Percentiles rank a stretch among this genome's conserved stretches.
Conservation (phyloP, 2,329 filamentous ascomycete species). For the Hymenoscyphus scutula region DNA sequence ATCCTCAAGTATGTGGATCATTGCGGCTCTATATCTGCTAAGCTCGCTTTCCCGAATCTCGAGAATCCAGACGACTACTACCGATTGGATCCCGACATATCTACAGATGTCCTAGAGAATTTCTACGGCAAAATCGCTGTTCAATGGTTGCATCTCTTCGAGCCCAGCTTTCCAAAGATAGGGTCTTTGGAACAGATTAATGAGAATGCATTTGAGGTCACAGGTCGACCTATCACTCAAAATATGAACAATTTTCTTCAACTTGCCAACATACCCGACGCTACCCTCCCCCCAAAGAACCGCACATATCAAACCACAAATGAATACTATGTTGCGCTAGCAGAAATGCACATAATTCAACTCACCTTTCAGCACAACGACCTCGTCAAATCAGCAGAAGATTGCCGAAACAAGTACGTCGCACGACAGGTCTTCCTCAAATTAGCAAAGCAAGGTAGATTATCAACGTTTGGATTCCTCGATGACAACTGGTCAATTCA, state of each 20-base stretch:
- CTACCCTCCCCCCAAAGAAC: slow-evolving; percentile 2
- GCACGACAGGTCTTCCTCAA: slow-evolving; percentile 17
- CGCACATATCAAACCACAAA: not conserved
- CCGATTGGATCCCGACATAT: slow-evolving; percentile 29
- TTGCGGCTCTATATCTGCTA: slow-evolving; percentile 25
- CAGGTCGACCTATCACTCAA: slow-evolving; percentile 8
- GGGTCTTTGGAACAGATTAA: not conserved
- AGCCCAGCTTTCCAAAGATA: not conserved
- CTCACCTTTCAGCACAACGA: slow-evolving; percentile 10
- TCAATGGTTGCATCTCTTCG: not conserved
- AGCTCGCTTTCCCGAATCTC: not conserved
- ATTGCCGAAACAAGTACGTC: slow-evolving; percentile 9
- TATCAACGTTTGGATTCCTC: slow-evolving; percentile 16
- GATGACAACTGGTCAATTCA: slow-evolving; percentile 34
- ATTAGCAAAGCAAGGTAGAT: slow-evolving; percentile 26
- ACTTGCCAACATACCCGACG: slow-evolving; percentile 6
- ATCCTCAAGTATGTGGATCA: slow-evolving; percentile 21
- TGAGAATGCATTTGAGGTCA: slow-evolving; percentile 5
- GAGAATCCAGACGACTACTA: slow-evolving; percentile 15
- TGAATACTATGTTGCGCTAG: slow-evolving; percentile 8
- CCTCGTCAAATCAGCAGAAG: not conserved
- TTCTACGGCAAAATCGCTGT: slow-evolving; percentile 2
- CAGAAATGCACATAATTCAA: slow-evolving; percentile 7
- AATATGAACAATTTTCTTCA: slow-evolving; percentile 8
- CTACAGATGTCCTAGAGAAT: slow-evolving; percentile 3